Evolutionary conservation across 1,284 basidiomycete genomes (phyloP).

Genomic region (Malassezia furfur): DNA sequence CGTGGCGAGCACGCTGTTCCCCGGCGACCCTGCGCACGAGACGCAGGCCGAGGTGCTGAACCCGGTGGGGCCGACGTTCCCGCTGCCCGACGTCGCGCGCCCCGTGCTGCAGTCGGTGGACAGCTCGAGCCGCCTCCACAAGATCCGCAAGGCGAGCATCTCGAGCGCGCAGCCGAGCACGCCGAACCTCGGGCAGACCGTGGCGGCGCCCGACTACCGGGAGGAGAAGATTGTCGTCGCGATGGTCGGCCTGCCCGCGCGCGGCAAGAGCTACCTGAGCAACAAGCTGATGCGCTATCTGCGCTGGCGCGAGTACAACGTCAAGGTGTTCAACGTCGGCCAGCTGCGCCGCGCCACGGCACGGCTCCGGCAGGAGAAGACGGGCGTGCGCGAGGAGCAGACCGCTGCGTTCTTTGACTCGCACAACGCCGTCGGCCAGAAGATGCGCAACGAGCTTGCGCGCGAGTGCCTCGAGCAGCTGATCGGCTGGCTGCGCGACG

Average conservation of each 20-base stretch:
- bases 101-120: background rate
- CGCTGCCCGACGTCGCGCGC: constrained; percentile 8
- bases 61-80: background rate
- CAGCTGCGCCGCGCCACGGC: constrained; percentile 84
- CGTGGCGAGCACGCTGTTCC: constrained; percentile 11
- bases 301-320: constrained; percentile 89
- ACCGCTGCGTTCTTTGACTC: constrained; percentile 86
- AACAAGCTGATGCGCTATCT: constrained; percentile 48
- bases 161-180: constrained; percentile 1
- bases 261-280: constrained; percentile 46
- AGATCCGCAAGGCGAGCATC: constrained; percentile 6
- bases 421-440: constrained; percentile 67
- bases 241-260: constrained; percentile 60
- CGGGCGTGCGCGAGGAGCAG: constrained; percentile 77
- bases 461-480: constrained; percentile 88
- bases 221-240: constrained; percentile 97
- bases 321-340: constrained; percentile 97
- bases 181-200: constrained; percentile 51
- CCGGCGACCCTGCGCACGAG: background rate
- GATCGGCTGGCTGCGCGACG: constrained; percentile 79
- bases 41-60: background rate
- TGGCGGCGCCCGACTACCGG: constrained; percentile 92
- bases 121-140: background rate
- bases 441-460: constrained; percentile 71
- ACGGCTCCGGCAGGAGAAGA: constrained; percentile 58